Percentiles rank a stretch among this genome's conserved stretches.
These are phyloP conservation scores for Pleurotus tuoliensis DNA, from an alignment of 768 basidiomycete species.

Conservation along the genomic window DNA sequence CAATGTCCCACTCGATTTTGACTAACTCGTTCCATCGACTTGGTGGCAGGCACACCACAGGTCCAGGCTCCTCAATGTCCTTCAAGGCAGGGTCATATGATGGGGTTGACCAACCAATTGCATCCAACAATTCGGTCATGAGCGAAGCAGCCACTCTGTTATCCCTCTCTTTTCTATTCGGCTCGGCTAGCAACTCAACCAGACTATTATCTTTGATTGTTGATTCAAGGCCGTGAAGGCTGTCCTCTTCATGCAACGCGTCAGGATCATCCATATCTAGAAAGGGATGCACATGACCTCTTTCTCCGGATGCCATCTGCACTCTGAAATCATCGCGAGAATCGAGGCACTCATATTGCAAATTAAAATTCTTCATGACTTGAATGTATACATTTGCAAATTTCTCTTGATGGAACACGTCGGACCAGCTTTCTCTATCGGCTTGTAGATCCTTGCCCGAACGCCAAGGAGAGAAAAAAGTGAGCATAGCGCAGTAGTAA, in stretches of 20 bases:
- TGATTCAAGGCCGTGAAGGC: too few relatives aligned
- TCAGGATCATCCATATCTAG: too few relatives aligned
- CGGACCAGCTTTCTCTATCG: conserved; percentile 16
- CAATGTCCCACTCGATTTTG: not conserved
- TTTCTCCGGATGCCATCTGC: conserved; percentile 10
- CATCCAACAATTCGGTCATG: not conserved
- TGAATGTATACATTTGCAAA: too few relatives aligned
- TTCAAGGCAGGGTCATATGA: too few relatives aligned
- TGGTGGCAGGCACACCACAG: too few relatives aligned
- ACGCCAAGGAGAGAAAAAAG: conserved; percentile 30
- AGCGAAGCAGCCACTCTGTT: not conserved
- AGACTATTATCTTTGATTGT: too few relatives aligned
- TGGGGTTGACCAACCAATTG: too few relatives aligned
- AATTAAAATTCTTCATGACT: conserved; percentile 21
- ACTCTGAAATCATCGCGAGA: conserved; percentile 19
- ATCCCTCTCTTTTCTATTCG: not conserved
- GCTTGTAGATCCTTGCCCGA: conserved; percentile 21
- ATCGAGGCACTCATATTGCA: conserved; percentile 23
- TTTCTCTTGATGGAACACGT: too few relatives aligned
- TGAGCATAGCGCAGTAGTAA: conserved; percentile 28
- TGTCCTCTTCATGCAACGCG: too few relatives aligned
- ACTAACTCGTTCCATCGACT: not conserved
- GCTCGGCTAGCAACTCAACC: not conserved
- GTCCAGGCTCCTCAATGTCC: too few relatives aligned
- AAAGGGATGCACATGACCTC: not conserved